Percentiles rank a stretch among this genome's conserved stretches.
Conservation (phyloP, 345 rosid species). For the Syzygium oleosum region DNA sequence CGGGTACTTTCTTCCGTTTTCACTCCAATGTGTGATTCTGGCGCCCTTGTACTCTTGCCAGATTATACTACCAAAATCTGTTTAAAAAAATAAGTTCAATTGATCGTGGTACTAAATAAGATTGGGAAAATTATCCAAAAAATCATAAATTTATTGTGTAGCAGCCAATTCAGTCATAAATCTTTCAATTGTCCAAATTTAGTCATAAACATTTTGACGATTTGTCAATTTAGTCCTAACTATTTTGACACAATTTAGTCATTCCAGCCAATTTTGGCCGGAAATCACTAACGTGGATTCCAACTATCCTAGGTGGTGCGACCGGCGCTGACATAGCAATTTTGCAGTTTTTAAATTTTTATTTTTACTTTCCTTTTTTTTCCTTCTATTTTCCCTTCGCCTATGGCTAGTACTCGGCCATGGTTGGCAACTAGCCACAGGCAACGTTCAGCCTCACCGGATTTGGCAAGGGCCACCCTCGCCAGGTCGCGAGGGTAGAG, state of each 20-base stretch:
- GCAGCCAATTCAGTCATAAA: no score
- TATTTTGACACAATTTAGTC: neutral
- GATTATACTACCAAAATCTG: neutral
- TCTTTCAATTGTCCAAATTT: no score
- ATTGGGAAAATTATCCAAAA: neutral
- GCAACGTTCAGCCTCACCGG: no score
- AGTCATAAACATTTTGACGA: no score
- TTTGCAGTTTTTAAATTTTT: neutral
- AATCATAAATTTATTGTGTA: no score
- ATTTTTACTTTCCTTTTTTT: neutral
- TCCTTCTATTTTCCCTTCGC: neutral
- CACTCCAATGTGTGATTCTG: neutral
- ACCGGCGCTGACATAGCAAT: fast-evolving
- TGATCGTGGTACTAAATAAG: neutral
- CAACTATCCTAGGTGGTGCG: neutral
- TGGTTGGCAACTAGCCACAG: no score
- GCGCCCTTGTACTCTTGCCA: neutral
- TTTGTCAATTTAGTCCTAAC: no score
- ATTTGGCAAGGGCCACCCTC: no score
- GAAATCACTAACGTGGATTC: neutral
- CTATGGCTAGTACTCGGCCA: no score
- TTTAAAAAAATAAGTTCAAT: neutral
- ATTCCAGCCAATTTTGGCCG: no score
- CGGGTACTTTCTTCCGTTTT: neutral
- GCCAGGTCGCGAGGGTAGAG: no score